Evolutionary conservation across 2,329 filamentous ascomycete species (phyloP).

Genomic region (Chaetomium olivaceum): DNA sequence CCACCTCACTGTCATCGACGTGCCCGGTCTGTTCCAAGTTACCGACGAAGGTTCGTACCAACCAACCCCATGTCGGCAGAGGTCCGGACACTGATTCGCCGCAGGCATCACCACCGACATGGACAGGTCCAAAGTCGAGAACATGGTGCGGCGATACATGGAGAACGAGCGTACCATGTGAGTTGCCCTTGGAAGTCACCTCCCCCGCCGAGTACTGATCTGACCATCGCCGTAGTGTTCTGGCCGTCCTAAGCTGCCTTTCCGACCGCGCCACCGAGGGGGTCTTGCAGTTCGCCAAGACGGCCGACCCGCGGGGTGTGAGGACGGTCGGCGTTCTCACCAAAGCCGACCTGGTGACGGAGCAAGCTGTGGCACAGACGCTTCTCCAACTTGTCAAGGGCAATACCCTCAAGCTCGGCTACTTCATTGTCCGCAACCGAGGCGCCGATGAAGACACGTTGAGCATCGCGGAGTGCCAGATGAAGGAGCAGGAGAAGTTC

Average conservation of each 20-base stretch:
- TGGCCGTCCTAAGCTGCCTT: conserved; percentile 46
- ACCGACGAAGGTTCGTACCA: no score
- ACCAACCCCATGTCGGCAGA: no score
- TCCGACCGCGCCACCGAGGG: conserved; percentile 44
- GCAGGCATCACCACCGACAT: conserved; percentile 42
- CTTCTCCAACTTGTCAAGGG: conserved; percentile 47
- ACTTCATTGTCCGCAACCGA: conserved; percentile 52
- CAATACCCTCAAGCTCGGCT: conserved; percentile 47
- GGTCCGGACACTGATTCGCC: no score
- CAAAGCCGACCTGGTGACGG: conserved; percentile 58
- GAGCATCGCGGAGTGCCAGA: conserved; percentile 30
- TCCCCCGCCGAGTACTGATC: no score
- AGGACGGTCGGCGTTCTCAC: conserved; percentile 55
- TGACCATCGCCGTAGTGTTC: conserved; percentile 36
- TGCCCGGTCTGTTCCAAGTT: conserved; percentile 52
- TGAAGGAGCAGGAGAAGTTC: conserved; percentile 43
- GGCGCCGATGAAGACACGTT: conserved; percentile 45
- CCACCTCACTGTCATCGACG: conserved; percentile 55
- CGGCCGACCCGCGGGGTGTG: conserved; percentile 43
- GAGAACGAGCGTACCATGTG: conserved; percentile 48
- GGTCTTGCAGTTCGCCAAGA: conserved; percentile 42
- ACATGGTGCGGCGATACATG: conserved; percentile 52
- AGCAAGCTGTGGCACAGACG: conserved; percentile 42
- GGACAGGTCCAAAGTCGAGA: conserved; percentile 48
- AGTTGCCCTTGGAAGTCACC: no score